Evolutionary conservation across 768 basidiomycete genomes (phyloP), one percentile per base, ranked within the genome.

Genomic region (Leccinum obscurum): DNA sequence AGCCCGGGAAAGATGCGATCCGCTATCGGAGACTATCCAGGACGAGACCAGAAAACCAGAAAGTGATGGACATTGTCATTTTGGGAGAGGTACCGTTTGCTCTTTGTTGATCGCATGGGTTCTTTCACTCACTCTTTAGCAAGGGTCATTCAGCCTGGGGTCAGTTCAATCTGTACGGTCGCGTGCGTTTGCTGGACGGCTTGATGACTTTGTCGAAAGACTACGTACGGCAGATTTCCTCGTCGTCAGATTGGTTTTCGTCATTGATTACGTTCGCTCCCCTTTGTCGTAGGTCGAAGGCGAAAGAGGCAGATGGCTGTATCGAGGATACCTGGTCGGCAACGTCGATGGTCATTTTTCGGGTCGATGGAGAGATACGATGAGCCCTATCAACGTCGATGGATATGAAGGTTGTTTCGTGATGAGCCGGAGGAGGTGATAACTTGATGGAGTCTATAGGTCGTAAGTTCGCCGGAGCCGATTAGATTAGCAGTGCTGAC

Each of bases 61-160:
- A 57, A 5, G 63, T 67, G 24, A 37, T 46, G 22, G 92, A 93
- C 67, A 78, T 92, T 37, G 81, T 93, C 54, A 75, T 93, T 32
- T 80, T 83, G 13, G 92, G 92, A 68, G 89, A 93, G 79, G 91
- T 91, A 61, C 57, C 14, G 26, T 35, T 17, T 28, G 49, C 54
- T 44, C 39, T 49, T 26, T 55, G 44, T 35, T 10, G 14, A 44
- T 48, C 35, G 48, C n/a, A 30, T 30, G 22, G n/a, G 8, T 48
- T 13, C 65, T 39, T 46, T 46, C 20, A 59, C 59, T 55, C 50
- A 56, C 20, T 20, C n/a, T 20, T 20, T 20, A 14, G n/a, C 20
- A 59, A 93, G 90, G 92, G 93, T 5, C 93, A 95, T 74, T 95
- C 93, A 8, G 86, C 92, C 14, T 95, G 93, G 93, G 93, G 93